Base-by-base conservation (phyloP, 495 filamentous ascomycete species). In the Corynascus novoguineensis region DNA sequence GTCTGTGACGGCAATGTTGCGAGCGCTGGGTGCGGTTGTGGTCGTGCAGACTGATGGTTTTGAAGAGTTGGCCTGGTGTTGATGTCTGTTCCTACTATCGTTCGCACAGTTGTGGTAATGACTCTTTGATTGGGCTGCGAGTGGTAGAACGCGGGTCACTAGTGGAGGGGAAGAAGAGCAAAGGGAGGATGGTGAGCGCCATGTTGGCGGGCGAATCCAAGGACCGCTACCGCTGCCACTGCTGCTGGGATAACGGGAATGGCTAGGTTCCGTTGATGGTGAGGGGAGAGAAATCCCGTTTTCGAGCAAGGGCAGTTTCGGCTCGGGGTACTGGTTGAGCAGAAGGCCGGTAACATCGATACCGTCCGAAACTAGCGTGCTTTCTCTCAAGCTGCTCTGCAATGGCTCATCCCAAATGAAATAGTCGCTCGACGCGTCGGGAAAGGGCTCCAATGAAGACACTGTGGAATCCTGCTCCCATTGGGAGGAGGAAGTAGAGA, bases 101-200 rank as follows among this genome's bases (percentile, higher is more conserved):
- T 40, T 34, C n/a, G 19, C 9, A 15, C 38, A 37, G 32, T 10
- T 22, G 21, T 40, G 28, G n/a, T 44, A 38, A 6, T 28, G 27
- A 37, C 5, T 8, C 12, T 7, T 12, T 24, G 45, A 9, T 7
- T 34, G 17, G 15, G 19, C 14, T 40, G 54, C 35, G 3, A 42
- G 28, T 5, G 7, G 4, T 12, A 41, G 40, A 25, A 44, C 17
- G 22, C 19, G 54, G 2, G 46, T 35, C 11, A 40, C 44, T 1
- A 24, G 32, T 21, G 37, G 37, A 15, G 25, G 45, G 5, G 45
- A 24, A 1, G 54, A 44, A 11, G 54, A 49, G 1, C 7, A 0
- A 2, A 57, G 24, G 8, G 54, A 46, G 28, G 28, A 49, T 1
- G 55, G 55, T 9, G 55, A 46, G 24, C 55, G 55, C 55, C 55